These are phyloP conservation scores for Chrysoporthe deuterocubensis DNA, from an alignment of 2,329 filamentous ascomycete genomes.

Conservation along the genomic window DNA sequence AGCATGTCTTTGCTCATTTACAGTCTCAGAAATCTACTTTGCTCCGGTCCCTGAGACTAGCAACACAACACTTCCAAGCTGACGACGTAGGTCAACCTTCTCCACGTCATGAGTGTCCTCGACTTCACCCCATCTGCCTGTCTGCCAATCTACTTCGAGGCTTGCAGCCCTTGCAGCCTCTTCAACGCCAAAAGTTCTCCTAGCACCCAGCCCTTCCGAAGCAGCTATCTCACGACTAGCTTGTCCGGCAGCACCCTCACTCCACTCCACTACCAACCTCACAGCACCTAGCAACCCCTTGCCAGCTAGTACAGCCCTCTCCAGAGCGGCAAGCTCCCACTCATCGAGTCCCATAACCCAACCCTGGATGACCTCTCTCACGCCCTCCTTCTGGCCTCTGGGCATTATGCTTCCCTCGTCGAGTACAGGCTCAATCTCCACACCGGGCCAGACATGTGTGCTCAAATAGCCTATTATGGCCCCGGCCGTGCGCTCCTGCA, in stretches of 20 bases:
- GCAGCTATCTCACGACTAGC: conserved; percentile 30
- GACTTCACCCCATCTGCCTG: conserved; percentile 89
- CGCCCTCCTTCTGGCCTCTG: conserved; percentile 70
- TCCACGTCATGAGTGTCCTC: conserved; percentile 98
- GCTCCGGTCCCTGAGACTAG: conserved; percentile 68
- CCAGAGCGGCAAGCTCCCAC: conserved; percentile 85
- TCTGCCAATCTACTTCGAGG: conserved; percentile 90
- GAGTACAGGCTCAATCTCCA: conserved; percentile 79
- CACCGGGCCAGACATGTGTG: conserved; percentile 79
- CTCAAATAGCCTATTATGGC: conserved; percentile 75
- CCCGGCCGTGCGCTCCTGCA: conserved; percentile 71
- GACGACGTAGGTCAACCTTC: conserved; percentile 83
- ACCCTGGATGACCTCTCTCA: conserved; percentile 74
- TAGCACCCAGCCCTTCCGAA: conserved; percentile 35
- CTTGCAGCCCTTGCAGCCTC: conserved; percentile 79
- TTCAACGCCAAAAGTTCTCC: conserved; percentile 72
- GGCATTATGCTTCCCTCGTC: conserved; percentile 78
- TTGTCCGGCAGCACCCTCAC: conserved; percentile 65
- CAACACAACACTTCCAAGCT: conserved; percentile 85
- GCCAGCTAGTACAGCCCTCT: conserved; percentile 79
- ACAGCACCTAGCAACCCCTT: conserved; percentile 84
- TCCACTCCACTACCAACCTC: conserved; percentile 85
- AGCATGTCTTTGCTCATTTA: not conserved
- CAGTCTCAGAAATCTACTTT: conserved; percentile 2
- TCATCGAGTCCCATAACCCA: conserved; percentile 76